Evolutionary conservation across 2,329 filamentous ascomycete genomes (phyloP), one percentile per base, ranked within the genome.

Genomic region (Dothistroma pini): DNA sequence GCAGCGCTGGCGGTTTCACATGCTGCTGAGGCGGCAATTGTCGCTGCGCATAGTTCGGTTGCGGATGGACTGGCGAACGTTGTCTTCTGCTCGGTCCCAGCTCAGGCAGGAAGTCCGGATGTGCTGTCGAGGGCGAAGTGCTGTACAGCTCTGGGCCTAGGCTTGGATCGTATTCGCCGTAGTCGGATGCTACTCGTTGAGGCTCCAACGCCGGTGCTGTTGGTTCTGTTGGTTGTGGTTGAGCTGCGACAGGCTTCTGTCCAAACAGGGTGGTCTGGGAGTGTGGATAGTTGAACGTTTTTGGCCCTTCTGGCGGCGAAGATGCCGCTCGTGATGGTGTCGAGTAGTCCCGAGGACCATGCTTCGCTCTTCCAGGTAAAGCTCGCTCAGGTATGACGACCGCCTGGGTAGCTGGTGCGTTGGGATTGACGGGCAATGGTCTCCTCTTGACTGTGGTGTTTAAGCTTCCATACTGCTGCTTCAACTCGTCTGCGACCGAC

Each of bases 361-460:
- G 71, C 54, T 68, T 72, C 25, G 70, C 70, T 59, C 71, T 56
- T n/a, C 67, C 68, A n/a, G 70, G 68, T 14, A 49, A 32, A 6
- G 67, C 59, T 19, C 62, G 62, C 11, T 69, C 69, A 1, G 69
- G 68, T 47, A 71, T 68, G 0, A 68, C 64, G 22, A 71, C 71
- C 12, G 68, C 63, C 35, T 59, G 68, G 19, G 68, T 67, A 16
- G 61, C 57, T 16, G 64, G 59, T 4, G 62, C 63, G 29, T 89
- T 84, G 14, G 91, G 91, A 72, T 95, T 90, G 1, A 86, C 87
- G 0, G 93, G 93, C 44, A 97, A 78, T 21, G 93, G 93, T 35
- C 93, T 84, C 67, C 93, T 84, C 79, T 93, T 96, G 51, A 96
- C 85, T 51, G 66, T 70, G 6, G 63, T 61, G 14, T 63, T 59